These are phyloP conservation scores for Alisma plantagoaquatica DNA, from an alignment of 106 monocot genomes.

Conservation along the genomic window DNA sequence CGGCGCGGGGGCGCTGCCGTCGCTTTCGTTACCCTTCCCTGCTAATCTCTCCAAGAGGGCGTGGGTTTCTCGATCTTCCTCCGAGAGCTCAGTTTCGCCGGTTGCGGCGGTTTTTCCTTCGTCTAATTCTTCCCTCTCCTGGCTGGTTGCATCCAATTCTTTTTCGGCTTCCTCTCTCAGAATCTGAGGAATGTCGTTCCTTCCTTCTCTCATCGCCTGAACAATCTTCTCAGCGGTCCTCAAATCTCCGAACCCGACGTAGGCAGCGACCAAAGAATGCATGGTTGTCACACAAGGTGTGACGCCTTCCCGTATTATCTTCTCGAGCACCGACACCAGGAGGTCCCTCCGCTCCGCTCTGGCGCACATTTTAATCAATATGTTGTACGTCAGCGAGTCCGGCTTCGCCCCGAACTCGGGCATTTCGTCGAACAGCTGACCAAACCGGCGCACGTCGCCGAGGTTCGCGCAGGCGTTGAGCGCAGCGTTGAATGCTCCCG, in stretches of 20 bases:
- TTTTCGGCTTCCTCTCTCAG: too few relatives aligned
- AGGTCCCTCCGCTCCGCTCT: conserved; percentile 67
- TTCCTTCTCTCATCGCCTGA: conserved; percentile 71
- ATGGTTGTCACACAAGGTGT: conserved; percentile 59
- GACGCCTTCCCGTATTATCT: conserved; percentile 28
- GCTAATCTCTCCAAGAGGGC: conserved; percentile 42
- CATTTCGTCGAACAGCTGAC: conserved; percentile 70
- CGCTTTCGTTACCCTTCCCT: background rate
- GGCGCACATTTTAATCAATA: conserved; percentile 77
- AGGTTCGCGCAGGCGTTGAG: conserved; percentile 81
- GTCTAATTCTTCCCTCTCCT: too few relatives aligned
- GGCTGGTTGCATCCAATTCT: too few relatives aligned
- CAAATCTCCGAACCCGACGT: conserved; percentile 73
- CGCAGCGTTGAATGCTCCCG: conserved; percentile 76
- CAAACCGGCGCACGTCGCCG: conserved; percentile 44
- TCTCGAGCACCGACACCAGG: conserved; percentile 37
- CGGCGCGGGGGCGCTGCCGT: conserved; percentile 4
- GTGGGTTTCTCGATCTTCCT: conserved; percentile 14
- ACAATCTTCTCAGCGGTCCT: conserved; percentile 58
- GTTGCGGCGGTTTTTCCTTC: background rate
- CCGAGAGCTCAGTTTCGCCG: background rate
- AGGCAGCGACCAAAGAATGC: conserved; percentile 84
- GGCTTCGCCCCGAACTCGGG: conserved; percentile 28
- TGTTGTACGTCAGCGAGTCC: conserved; percentile 70
- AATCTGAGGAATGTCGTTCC: conserved; percentile 42